Evolutionary conservation across 331 rosid species (phyloP), one percentile per base, ranked within the genome.

Genomic region (Quercus lobata): DNA sequence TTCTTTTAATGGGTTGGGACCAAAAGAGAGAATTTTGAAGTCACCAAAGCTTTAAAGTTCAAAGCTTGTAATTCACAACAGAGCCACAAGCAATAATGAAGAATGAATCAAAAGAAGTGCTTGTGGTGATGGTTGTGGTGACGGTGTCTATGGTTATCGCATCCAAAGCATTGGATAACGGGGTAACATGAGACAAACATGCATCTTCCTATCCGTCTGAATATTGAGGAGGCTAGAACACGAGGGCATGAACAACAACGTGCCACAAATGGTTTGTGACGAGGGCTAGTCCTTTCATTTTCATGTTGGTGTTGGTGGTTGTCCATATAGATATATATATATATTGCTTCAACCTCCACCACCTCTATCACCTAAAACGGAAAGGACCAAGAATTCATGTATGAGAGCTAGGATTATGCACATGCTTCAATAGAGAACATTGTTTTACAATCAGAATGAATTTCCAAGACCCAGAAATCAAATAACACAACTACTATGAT

Each of bases 151-250:
- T 62, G 79, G 35, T 88, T 91, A 82, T 89, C 97, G 72, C 87
- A 86, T 61, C 92, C 91, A 74, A 88, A 73, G 32, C 96, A 92
- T 77, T 57, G 90, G 30, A 92, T 74, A 24, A 89, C 65, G 80
- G 97, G 96, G 86, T 81, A 90, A 75, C 92, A 92, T n/a, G 90
- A 52, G 70, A 89, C 90, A 76, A 92, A 89, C 86, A 89, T 75
- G 69, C 93, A 92, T 73, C 96, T 88, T 77, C 92, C 87, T 37
- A 92, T 81, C 63, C 96, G 88, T 86, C 88, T 83, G 54, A 83
- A 84, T 73, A 91, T 57, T 49, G 79, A 69, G 5, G 92, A 90
- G 6, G 84, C 86, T 34, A 73, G 77, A 77, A 77, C 71, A 74
- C 83, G 69, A 10, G 92, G 87, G 34, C 86, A 49, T 49, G 55